Evolutionary conservation across 352 stramenopile genomes (phyloP).

Genomic region (Pythium coloratum): DNA sequence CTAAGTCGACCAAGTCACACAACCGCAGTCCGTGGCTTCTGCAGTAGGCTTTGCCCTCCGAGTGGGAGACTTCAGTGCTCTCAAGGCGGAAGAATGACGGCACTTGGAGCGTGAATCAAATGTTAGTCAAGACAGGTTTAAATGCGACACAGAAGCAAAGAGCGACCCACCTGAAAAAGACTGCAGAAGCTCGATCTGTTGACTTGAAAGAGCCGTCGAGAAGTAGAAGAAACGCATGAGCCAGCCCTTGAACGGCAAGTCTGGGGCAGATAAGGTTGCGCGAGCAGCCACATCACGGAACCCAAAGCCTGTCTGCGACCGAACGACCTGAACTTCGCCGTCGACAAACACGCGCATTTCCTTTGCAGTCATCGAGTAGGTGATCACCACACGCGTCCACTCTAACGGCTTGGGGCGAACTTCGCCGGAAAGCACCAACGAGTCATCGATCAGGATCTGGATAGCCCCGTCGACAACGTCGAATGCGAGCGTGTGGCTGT

Average conservation of each 20-base stretch:
- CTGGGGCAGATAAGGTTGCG: conserved; percentile 27
- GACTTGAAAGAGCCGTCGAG: conserved; percentile 31
- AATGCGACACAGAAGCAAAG: not conserved
- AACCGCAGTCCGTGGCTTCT: conserved; percentile 31
- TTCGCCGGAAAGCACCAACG: not conserved
- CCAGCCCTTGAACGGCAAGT: conserved; percentile 39
- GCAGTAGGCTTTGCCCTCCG: conserved; percentile 29
- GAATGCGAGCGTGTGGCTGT: not conserved
- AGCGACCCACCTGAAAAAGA: conserved; percentile 42
- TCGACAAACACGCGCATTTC: conserved; percentile 19
- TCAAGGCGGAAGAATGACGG: conserved; percentile 17
- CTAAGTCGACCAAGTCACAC: conserved; percentile 45
- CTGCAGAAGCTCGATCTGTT: conserved; percentile 38
- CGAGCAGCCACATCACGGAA: conserved; percentile 14
- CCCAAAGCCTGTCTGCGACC: conserved; percentile 3
- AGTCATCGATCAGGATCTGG: conserved; percentile 7
- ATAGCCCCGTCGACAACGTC: not conserved
- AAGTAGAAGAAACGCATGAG: conserved; percentile 52
- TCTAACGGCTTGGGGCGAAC: not conserved
- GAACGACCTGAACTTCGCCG: conserved; percentile 2
- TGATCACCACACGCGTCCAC: conserved; percentile 24
- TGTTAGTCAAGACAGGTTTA: not conserved
- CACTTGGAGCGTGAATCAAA: conserved; percentile 1
- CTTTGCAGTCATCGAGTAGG: conserved; percentile 16
- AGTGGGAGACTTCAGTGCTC: not conserved